Evolutionary conservation across 139 green algal genomes (phyloP), one percentile per base, ranked within the genome.

Genomic region (Chlamydomonas incerta): DNA sequence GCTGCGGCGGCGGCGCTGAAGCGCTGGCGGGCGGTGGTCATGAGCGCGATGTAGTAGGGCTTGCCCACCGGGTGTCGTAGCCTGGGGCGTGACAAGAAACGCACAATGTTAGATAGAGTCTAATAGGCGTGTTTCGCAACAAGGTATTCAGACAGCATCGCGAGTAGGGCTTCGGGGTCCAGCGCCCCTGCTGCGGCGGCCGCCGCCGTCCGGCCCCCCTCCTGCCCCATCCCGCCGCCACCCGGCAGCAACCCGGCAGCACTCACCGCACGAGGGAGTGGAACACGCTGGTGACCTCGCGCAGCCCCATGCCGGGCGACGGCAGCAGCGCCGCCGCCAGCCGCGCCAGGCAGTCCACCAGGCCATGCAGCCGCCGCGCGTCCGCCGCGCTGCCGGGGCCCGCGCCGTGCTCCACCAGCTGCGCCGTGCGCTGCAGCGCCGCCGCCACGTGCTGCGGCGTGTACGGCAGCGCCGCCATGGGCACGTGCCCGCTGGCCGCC

Each of bases 401-500:
- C 6, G 8, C 20, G 4, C 8, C 3, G 65, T 66, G 23, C 41
- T 50, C 37, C 65, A 85, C n/a, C 47, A 85, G 66, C 31, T 75
- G 65, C 47, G 41, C 41, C 24, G 79, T 76, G 9, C 79, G 79
- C 47, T 41, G 21, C 65, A 85, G 50, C 79, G 58, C 58, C 47
- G 66, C 67, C 13, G 79, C 79, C 20, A 85, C 79, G 79, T 85
- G 79, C 79, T 85, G 65, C 46, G 79, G 66, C 1, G 79, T 85
- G 41, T 76, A 60, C 9, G 79, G 79, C 79, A 85, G 65, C 46
- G 31, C 31, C 5, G 60, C 63, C 10, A 85, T 23, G 6, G 63
- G 63, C 63, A 37, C 14, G 55, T 6, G 55, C 10, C 55, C 62
- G 28, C 62, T 33, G 28, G 24, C 62, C 18, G 62, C 26, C 62